phyloP scores from a whole-genome alignment of 2,329 filamentous ascomycete species.

The Phialophora macrospora region DNA sequence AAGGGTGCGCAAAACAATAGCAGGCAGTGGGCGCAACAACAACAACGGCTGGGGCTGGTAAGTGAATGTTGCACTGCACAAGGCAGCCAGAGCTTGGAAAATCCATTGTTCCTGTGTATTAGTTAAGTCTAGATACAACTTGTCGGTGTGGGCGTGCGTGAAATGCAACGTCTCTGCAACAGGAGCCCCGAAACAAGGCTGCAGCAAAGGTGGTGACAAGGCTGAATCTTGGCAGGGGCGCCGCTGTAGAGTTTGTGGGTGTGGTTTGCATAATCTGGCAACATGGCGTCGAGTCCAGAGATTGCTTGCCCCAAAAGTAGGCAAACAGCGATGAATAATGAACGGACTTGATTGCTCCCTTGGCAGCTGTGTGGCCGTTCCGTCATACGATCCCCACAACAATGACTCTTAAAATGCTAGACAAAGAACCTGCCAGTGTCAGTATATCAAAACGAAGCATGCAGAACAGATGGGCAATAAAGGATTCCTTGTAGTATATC shows the following conservation, averaged over 20 bases:
- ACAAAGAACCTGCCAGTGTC: no score
- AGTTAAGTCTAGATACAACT: neutral
- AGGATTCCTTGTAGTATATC: no score
- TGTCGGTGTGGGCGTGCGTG: neutral
- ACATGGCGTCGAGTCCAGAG: neutral
- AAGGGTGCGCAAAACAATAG: neutral
- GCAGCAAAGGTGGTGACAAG: neutral
- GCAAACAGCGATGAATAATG: no score
- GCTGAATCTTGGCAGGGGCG: conserved; percentile 1
- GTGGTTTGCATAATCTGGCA: no score
- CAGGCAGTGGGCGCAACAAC: neutral
- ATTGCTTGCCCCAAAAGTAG: neutral
- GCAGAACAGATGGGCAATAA: no score
- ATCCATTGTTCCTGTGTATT: neutral
- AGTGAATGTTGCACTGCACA: neutral
- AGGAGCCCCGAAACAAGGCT: no score
- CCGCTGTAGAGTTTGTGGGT: neutral
- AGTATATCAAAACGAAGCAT: no score
- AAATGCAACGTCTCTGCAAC: neutral
- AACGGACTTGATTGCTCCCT: no score
- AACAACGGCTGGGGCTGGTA: neutral
- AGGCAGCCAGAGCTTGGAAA: neutral
- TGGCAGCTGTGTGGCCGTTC: no score
- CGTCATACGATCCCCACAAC: no score
- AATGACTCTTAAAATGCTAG: no score